Evolutionary conservation across 1,284 basidiomycete genomes (phyloP).

Genomic region (Naganishia albida): DNA sequence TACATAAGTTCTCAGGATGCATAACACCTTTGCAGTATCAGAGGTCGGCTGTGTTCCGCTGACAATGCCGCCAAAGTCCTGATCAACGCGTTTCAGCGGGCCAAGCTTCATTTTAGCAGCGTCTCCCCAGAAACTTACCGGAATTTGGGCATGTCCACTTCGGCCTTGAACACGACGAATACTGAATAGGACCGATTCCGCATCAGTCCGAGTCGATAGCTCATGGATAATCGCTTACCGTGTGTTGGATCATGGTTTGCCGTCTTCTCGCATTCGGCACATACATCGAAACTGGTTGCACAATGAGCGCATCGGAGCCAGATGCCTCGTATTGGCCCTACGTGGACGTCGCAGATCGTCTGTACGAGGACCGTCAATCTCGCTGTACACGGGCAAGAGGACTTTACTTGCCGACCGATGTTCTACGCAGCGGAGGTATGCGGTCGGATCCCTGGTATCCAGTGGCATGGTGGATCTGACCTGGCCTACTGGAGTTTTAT

Average conservation of each 20-base stretch:
- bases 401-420: conserved; percentile 58
- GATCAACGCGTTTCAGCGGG: neutral
- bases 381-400: neutral
- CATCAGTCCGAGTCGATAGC: neutral
- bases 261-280: conserved; percentile 71
- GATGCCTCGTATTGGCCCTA: conserved; percentile 65
- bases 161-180: conserved; percentile 81
- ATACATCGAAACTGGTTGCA: conserved; percentile 67
- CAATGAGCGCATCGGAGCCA: conserved; percentile 90
- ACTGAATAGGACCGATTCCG: conserved; percentile 46
- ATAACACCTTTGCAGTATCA: conserved; percentile 47
- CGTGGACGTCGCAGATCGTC: conserved; percentile 53
- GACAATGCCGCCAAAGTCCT: conserved; percentile 43
- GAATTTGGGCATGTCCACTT: conserved; percentile 58
- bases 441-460: conserved; percentile 66
- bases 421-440: conserved; percentile 66
- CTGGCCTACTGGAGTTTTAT: conserved; percentile 66
- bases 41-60: conserved; percentile 44
- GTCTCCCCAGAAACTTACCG: conserved; percentile 27
- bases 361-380: neutral
- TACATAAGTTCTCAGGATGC: neutral
- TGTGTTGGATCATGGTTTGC: conserved; percentile 79
- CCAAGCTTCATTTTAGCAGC: too few species aligned
- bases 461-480: conserved; percentile 55
- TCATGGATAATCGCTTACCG: conserved; percentile 41